Conservation (phyloP, 768 basidiomycete species). For the Trametes villosa region DNA sequence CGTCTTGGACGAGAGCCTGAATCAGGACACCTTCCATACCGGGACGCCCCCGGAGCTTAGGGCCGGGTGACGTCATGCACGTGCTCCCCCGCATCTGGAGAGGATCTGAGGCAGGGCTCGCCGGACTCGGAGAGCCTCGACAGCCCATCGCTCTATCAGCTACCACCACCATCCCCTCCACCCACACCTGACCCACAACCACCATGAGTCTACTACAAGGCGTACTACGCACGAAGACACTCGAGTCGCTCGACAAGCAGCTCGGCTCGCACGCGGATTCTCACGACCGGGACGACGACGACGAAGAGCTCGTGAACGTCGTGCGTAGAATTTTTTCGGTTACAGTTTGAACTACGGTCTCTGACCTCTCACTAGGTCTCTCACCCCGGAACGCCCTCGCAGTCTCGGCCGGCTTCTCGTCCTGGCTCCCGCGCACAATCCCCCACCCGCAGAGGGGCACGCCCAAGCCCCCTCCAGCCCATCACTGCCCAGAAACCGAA, state of each 20-base stretch:
- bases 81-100: too few relatives aligned
- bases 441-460: conserved; percentile 34
- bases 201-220: conserved; percentile 68
- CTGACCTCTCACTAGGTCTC: conserved; percentile 53
- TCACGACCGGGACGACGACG: conserved; percentile 56
- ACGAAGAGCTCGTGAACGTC: conserved; percentile 69
- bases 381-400: conserved; percentile 65
- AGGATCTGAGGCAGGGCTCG: too few relatives aligned
- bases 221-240: conserved; percentile 61
- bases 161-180: conserved; percentile 14
- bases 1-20: too few relatives aligned
- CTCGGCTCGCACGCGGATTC: conserved; percentile 17
- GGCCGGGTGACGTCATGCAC: too few relatives aligned
- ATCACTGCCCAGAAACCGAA: conserved; percentile 22
- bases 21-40: too few relatives aligned
- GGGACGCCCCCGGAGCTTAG: too few relatives aligned
- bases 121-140: too few relatives aligned
- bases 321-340: conserved; percentile 46
- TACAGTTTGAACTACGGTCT: not conserved
- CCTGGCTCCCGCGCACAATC: conserved; percentile 40
- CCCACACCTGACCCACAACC: not conserved
- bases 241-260: conserved; percentile 39
- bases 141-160: conserved; percentile 13
- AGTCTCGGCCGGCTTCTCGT: conserved; percentile 55
- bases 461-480: conserved; percentile 43